Evolutionary conservation across 2,329 filamentous ascomycete species (phyloP), one percentile per base, ranked within the genome.

Genomic region (Acrodontium crateriforme): DNA sequence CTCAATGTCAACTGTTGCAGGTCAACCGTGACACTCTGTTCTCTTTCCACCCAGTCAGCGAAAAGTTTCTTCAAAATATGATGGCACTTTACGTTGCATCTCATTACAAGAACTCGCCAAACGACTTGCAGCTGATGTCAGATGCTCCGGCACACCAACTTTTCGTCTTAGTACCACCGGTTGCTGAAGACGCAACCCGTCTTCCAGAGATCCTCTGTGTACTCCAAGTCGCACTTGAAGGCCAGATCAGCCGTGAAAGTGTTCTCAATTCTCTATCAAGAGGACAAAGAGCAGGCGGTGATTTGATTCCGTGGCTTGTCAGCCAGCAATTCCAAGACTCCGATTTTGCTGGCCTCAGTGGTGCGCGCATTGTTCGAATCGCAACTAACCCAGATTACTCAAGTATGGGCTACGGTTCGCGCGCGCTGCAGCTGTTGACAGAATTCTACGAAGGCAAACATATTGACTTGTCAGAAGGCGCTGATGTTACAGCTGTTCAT

Each of bases 281-380:
- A 50, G 91, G 89, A 19, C 80, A 89, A 50, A 69, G 89, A 42
- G 83, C 87, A 2, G 75, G 81, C 20, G 89, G 89, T 45, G 89
- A 98, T 54, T 61, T 98, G 29, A 98, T 98, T 32, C 89, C 89
- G 1, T 98, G 89, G 89, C 69, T 95, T 17, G 81, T 98, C 37
- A 92, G 83, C 52, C 85, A 95, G 52, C 89, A 98, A 52, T 98
- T 93, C 62, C 89, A 95, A 50, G 89, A 98, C 45, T 83, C 92
- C 40, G 84, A 94, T 40, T 98, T 98, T 51, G 89, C 87, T 9
- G 77, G 80, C 21, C 67, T 98, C 1, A 95, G 87, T 9, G 91
- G 89, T 31, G 89, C 87, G 18, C 74, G 89, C 36, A 63, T 98
- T 25, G 87, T 98, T 10, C 74, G 89, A 26, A 95, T 98, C 46